Conservation (phyloP, 2,329 filamentous ascomycete genomes). For the Paradendryphiella salina region DNA sequence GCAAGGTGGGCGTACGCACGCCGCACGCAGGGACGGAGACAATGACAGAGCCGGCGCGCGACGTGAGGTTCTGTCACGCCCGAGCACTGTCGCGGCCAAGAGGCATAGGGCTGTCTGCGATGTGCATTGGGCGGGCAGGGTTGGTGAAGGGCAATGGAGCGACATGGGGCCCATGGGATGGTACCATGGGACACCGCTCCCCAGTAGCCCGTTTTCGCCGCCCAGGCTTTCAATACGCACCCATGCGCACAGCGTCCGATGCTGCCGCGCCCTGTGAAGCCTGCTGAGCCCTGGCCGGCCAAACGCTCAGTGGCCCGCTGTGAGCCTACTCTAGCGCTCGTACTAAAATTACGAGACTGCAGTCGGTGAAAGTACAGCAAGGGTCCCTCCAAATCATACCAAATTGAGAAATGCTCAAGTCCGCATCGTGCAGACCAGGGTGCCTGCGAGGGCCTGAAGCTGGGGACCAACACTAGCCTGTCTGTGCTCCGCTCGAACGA, state of each 20-base stretch:
- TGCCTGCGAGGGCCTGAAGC: slow-evolving; percentile 38
- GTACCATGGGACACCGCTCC: slow-evolving; percentile 29
- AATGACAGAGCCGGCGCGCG: slow-evolving; percentile 23
- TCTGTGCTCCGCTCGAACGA: slow-evolving; percentile 36
- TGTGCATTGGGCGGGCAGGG: slow-evolving; percentile 17
- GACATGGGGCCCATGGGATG: background rate
- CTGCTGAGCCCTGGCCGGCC: slow-evolving; percentile 27
- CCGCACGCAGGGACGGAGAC: slow-evolving; percentile 25
- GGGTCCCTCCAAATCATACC: slow-evolving; percentile 30
- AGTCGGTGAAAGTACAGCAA: slow-evolving; percentile 35
- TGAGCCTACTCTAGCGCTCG: slow-evolving; percentile 32
- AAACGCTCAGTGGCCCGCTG: slow-evolving; percentile 35
- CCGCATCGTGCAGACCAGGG: slow-evolving; percentile 28
- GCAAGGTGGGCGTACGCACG: slow-evolving; percentile 7
- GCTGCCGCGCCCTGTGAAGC: slow-evolving; percentile 27
- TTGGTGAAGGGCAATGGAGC: background rate
- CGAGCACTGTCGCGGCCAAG: slow-evolving; percentile 18
- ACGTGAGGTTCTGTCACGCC: slow-evolving; percentile 12
- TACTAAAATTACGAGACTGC: slow-evolving; percentile 39
- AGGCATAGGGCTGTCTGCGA: slow-evolving; percentile 31
- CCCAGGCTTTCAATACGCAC: slow-evolving; percentile 16
- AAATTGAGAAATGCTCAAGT: slow-evolving; percentile 31
- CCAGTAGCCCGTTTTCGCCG: slow-evolving; percentile 25
- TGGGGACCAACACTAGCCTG: slow-evolving; percentile 35
- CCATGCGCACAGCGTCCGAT: slow-evolving; percentile 29